Base-by-base conservation (phyloP, 148 eudicot genomes). In the Beta vulgaris region DNA sequence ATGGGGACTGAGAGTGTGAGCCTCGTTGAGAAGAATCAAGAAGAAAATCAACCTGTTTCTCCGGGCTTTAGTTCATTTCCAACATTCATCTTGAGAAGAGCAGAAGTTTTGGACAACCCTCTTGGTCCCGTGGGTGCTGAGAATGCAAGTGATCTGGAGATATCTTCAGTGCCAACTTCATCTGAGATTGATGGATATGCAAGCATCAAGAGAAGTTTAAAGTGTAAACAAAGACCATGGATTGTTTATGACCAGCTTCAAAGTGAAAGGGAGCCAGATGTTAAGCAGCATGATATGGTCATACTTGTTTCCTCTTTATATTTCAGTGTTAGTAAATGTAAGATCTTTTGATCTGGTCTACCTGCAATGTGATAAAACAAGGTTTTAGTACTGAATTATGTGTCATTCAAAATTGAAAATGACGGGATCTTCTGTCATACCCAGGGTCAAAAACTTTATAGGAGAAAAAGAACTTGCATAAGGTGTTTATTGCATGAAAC, bases 161-260 rank as follows among this genome's bases (percentile, higher is more conserved):
- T 82, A 69, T 72, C 68, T 28, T 71, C 85, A 62, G 48, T 74
- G 73, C 82, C 73, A 61, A 44, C 78, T 48, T 36, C 83, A 46
- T 76, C 68, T 60, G 65, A 73, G 39, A 71, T 55, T 58, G 78
- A 65, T 54, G 87, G 72, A 76, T 49, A 55, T 78, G 81, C 55
- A 73, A 81, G 70, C 68, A 78, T 82, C 68, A 84, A 73, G 76
- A 73, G 26, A 39, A 74, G 80, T 68, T 73, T 83, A 68, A 77
- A 84, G 82, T 66, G 84, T 49, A 68, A 76, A 72, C 79, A 61
- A 37, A 91, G 91, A 79, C 91, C 90, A 18, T 89, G 92, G 96
- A 89, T 89, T 75, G 60, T 82, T 82, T 42, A 79, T 60, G 86
- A 81, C 31, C 74, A 82, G 23, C 54, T 69, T 26, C 68, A 37